A percentile compares a stretch with the other conserved stretches of the same genome.
Evolutionary conservation across 768 basidiomycete species (phyloP).

Genomic region (Cyclocybe cylindracea): DNA sequence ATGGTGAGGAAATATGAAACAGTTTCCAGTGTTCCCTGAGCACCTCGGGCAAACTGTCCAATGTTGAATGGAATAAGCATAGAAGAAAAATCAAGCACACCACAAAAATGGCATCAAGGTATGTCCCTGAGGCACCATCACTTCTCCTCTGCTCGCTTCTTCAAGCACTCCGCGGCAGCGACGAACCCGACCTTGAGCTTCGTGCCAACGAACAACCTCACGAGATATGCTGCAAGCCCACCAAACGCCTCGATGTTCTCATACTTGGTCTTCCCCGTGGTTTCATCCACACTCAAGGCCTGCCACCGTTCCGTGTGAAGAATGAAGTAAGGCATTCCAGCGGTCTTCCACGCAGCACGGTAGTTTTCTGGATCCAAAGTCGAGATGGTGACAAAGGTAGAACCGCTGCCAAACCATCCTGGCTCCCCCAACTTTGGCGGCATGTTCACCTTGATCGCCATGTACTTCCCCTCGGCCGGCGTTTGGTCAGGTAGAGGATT

Average conservation of each 20-base stretch:
- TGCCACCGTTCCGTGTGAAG: constrained; percentile 66
- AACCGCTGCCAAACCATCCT: constrained; percentile 34
- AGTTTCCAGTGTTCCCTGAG: no score
- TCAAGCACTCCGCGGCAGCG: constrained; percentile 60
- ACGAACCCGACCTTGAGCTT: constrained; percentile 46
- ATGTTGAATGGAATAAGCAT: no score
- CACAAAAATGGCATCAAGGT: no score
- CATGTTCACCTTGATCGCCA: constrained; percentile 58
- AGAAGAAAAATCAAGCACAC: no score
- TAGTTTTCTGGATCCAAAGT: constrained; percentile 52
- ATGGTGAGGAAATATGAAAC: no score
- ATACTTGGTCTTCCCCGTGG: constrained; percentile 59
- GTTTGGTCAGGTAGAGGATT: constrained; percentile 48
- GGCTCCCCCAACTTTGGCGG: constrained; percentile 57
- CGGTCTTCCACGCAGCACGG: constrained; percentile 57
- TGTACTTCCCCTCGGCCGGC: constrained; percentile 45
- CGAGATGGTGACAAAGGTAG: constrained; percentile 47
- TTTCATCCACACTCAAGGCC: constrained; percentile 46
- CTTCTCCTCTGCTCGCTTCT: constrained; percentile 44
- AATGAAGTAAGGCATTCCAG: constrained; percentile 45
- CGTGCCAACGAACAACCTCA: constrained; percentile 43
- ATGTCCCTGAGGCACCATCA: neutral
- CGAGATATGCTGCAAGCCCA: constrained; percentile 54
- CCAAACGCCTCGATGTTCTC: constrained; percentile 64
- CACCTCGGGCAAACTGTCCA: no score